Evolutionary conservation across 768 basidiomycete genomes (phyloP).

Genomic region (Pleurotus salmoneostramineus): DNA sequence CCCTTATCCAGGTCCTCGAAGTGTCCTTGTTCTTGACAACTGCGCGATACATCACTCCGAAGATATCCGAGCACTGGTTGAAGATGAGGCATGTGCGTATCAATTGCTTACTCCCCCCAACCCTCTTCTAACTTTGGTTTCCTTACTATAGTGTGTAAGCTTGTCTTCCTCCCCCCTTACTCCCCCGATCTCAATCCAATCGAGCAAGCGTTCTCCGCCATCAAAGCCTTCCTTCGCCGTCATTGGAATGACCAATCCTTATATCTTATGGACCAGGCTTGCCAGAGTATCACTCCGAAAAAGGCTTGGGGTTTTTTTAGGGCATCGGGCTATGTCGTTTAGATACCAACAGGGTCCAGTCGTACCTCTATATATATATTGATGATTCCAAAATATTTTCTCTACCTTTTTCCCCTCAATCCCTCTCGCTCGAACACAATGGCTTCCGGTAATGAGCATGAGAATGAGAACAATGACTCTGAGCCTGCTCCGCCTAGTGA

Average conservation of each 20-base stretch:
- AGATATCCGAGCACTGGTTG: conserved; percentile 24
- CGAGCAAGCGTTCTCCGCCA: conserved; percentile 24
- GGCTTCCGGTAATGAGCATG: not conserved
- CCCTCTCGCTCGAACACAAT: not conserved
- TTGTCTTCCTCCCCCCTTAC: conserved; percentile 25
- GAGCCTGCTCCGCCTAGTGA: not conserved
- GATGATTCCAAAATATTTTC: no score
- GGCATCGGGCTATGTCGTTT: conserved; percentile 13
- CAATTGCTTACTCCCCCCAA: not conserved
- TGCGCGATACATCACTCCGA: conserved; percentile 34
- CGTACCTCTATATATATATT: no score
- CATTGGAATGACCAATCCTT: conserved; percentile 6
- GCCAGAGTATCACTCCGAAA: conserved; percentile 12
- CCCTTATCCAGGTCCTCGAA: conserved; percentile 28
- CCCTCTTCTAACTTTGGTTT: not conserved
- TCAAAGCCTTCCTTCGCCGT: conserved; percentile 21
- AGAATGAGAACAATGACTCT: not conserved
- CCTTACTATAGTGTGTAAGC: not conserved
- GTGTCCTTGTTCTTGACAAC: conserved; percentile 37
- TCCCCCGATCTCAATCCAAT: conserved; percentile 32
- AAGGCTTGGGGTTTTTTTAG: conserved; percentile 13
- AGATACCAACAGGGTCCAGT: not conserved
- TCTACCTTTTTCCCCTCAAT: no score
- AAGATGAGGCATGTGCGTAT: conserved; percentile 18
- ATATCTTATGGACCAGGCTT: conserved; percentile 7